Conservation (phyloP, 2,329 filamentous ascomycete species). For the Hypoxylon sp. region DNA sequence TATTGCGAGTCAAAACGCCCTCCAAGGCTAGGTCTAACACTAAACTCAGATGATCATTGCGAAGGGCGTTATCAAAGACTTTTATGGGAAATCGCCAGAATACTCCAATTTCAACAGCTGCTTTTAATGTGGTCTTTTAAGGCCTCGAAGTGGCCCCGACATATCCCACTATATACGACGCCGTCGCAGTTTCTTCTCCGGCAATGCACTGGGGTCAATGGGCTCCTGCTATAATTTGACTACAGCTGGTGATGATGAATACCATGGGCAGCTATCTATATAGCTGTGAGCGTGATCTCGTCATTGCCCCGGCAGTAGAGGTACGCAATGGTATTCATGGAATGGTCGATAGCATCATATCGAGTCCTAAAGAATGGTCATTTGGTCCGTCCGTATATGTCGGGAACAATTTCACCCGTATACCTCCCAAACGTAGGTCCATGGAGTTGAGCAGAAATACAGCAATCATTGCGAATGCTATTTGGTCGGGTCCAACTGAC, state of each 20-base stretch:
- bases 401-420: conserved; percentile 43
- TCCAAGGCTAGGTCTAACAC: conserved; percentile 2
- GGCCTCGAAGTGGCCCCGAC: conserved; percentile 67
- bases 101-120: conserved; percentile 69
- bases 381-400: conserved; percentile 54
- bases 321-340: conserved; percentile 63
- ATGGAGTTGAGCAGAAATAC: conserved; percentile 34
- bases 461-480: conserved; percentile 37
- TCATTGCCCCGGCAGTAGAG: conserved; percentile 31
- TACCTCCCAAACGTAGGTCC: conserved; percentile 26
- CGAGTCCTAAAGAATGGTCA: conserved; percentile 56
- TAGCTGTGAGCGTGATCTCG: conserved; percentile 37
- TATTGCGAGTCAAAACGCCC: conserved; percentile 19
- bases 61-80: conserved; percentile 59
- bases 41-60: conserved; percentile 56
- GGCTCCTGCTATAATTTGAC: conserved; percentile 35
- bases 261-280: conserved; percentile 32
- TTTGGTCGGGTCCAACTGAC: conserved; percentile 34
- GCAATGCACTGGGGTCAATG: conserved; percentile 45
- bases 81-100: conserved; percentile 56
- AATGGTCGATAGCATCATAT: conserved; percentile 61
- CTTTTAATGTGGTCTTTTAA: conserved; percentile 67
- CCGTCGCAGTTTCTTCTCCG: conserved; percentile 65
- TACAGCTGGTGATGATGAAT: conserved; percentile 40
- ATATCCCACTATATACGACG: conserved; percentile 68